Percentiles rank a stretch among this genome's conserved stretches.
Evolutionary conservation across 495 filamentous ascomycete genomes (phyloP).

Genomic region (Penicillium canescens): DNA sequence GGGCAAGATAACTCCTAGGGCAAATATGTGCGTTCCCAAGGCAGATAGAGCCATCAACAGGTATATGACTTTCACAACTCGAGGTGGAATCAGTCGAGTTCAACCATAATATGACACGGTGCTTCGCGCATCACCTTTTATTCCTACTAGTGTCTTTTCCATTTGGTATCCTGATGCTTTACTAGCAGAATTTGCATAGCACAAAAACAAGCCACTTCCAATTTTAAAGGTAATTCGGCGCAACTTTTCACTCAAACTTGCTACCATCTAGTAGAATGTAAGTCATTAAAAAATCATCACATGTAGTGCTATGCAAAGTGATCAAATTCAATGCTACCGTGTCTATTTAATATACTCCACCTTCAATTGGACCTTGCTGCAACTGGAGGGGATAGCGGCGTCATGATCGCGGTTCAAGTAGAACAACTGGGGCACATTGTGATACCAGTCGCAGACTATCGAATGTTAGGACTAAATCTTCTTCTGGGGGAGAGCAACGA

Average conservation of each 20-base stretch:
- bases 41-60: no score
- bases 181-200: not conserved
- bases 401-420: constrained; percentile 35
- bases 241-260: not conserved
- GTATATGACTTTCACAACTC: no score
- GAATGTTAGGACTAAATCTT: not conserved
- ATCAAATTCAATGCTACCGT: not conserved
- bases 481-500: constrained; percentile 3
- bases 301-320: not conserved
- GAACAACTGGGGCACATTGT: constrained; percentile 56
- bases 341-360: constrained; percentile 22
- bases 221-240: no score
- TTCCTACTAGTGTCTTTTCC: no score
- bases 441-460: constrained; percentile 56
- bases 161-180: constrained; percentile 2
- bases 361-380: constrained; percentile 42
- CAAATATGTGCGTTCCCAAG: no score
- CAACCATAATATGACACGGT: constrained; percentile 1
- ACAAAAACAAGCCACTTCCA: not conserved
- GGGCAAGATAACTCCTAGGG: no score
- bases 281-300: not conserved
- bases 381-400: constrained; percentile 39
- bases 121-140: not conserved
- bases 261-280: not conserved
- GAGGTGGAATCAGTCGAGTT: not conserved